Evolutionary conservation across 2,329 filamentous ascomycete genomes (phyloP).

Genomic region (Fusarium sp.): DNA sequence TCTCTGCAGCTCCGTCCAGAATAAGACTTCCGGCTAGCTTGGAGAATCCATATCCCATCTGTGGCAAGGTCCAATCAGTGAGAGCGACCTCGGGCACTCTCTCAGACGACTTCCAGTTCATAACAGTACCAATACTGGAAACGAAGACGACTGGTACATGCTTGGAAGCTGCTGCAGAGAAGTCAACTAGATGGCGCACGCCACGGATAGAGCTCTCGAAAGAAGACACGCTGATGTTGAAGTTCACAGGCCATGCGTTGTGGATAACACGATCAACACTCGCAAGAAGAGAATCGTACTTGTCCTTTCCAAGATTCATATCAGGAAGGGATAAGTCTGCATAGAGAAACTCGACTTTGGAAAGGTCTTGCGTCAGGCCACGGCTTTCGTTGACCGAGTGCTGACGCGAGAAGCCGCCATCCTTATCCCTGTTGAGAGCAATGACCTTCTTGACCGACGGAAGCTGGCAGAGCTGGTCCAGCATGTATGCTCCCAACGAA

Average conservation of each 20-base stretch:
- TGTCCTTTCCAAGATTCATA: background rate
- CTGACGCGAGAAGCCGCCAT: constrained; percentile 1
- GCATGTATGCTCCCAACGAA: constrained; percentile 10
- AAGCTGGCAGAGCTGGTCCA: background rate
- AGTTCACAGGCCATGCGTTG: constrained; percentile 23
- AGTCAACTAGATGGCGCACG: background rate
- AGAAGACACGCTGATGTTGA: constrained; percentile 14
- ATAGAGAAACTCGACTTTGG: background rate
- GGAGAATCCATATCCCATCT: constrained; percentile 3
- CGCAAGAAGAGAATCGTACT: background rate
- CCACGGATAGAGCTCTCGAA: constrained; percentile 4
- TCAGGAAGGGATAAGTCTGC: background rate
- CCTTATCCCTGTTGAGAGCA: background rate
- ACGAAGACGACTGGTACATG: background rate
- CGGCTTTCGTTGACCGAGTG: background rate
- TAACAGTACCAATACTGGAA: background rate
- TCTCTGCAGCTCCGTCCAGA: background rate
- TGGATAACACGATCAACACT: constrained; percentile 5
- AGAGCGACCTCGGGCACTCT: background rate
- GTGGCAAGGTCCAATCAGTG: background rate
- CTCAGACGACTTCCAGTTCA: background rate
- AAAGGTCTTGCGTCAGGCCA: background rate
- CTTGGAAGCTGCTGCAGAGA: background rate
- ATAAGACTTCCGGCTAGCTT: constrained; percentile 2
- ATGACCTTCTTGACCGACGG: background rate